Base-by-base conservation (phyloP, 306 rosid genomes). In the Quercus robur region DNA sequence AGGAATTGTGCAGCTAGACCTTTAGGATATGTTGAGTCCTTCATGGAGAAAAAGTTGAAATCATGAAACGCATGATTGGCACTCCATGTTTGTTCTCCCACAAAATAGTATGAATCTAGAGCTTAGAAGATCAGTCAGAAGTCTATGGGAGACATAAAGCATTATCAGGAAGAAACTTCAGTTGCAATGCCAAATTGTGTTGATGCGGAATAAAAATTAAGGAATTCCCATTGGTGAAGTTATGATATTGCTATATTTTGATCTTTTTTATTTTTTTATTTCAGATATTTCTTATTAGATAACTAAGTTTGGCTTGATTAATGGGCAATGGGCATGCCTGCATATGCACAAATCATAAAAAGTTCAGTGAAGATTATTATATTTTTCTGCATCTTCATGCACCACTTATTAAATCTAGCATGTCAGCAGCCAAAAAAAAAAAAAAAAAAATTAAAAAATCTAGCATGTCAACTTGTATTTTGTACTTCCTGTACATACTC, bases 401-500 rank as follows among this genome's bases (percentile, higher is more conserved):
- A 12, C 17, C 54, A 49, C 4, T 49, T 49, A 12, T 7, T 41
- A 41, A 49, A 49, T 49, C 30, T 59, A 59, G 66, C 30, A 7
- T 58, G 23, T 58, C 17, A 49, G 15, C 15, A 38, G 44, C 44
- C 2, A 33, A 35, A 35, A 35, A 46, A 11, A 35, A 35, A 35
- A 46, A 11, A 35, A 35, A 6, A 2, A 10, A 30, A 3, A 31
- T 21, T 1, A 23, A 33, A 35, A 35, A 46, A 11, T 49, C 66
- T 58, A 58, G 28, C 66, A 8, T 59, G 23, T 59, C 17, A 49
- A 12, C 15, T 8, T 17, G 11, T 30, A 15, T 30, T 5, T 68
- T 7, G 81, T 77, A 77, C 75, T n/a, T 30, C 41, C 31, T 68
- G 75, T 77, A 56, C 81, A 44, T 56, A 44, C 70, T 71, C 41